Base-by-base conservation (phyloP, 2,329 filamentous ascomycete species). In the Graphiopsis chlorocephala region DNA sequence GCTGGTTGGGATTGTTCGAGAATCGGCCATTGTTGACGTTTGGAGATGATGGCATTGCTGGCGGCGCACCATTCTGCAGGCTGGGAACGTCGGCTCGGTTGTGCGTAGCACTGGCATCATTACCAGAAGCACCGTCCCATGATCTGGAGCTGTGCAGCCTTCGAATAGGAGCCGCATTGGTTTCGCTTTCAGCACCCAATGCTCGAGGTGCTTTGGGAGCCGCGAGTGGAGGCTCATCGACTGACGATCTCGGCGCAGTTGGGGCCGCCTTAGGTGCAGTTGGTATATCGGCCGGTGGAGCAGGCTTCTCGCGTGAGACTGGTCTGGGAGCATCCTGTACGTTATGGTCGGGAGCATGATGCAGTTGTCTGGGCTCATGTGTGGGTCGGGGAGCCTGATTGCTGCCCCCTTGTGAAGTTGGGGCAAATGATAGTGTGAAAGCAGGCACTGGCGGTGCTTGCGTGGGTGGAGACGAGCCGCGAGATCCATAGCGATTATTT, bases 361-460 rank as follows among this genome's bases (percentile, higher is more conserved):
- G 23, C 10, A 45, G 8, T 10, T 63, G 48, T 47, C 65, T 69
- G 3, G 63, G 26, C 28, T 69, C 68, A 28, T 57, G 29, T 6
- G 74, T 67, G 31, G 64, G 58, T 62, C 76, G 76, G 10, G 73
- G 68, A 20, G 72, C 66, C 23, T 73, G 68, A 26, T 73, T 68
- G 28, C 69, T 45, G 17, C 65, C 65, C 28, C 58, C 65, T 60
- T 68, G 70, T 25, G 76, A 67, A 23, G 72, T 65, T 26, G 76
- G 69, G 5, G 71, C 71, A 29, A 75, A 69, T 6, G 73, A 73
- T 33, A 76, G 67, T 45, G 72, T 75, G 73, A 86, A 86, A n/a
- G 84, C 83, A 28, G 84, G 84, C 15, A 86, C 83, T 61, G 80
- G 78, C 17, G 81, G 81, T 28, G 83, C 82, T 66, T 83, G 82